phyloP scores from a whole-genome alignment of 2,329 filamentous ascomycete genomes.

The Madurella mycetomatis region DNA sequence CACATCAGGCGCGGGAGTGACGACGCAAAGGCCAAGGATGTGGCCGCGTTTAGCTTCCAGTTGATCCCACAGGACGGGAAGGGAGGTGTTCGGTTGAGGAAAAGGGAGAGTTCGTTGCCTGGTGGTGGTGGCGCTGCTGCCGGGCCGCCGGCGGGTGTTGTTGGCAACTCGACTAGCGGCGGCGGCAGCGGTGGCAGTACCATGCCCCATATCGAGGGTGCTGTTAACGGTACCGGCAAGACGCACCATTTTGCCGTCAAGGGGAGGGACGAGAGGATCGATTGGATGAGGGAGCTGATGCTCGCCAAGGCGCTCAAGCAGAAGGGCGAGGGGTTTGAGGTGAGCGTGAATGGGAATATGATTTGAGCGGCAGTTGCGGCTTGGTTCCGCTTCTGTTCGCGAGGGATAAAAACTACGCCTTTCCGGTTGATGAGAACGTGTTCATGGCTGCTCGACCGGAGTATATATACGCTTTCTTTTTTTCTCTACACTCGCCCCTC shows the following conservation, averaged over 20 bases:
- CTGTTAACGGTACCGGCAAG: slow-evolving; percentile 64
- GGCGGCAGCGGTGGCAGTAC: neutral
- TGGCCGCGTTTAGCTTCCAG: slow-evolving; percentile 77
- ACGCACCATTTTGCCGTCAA: slow-evolving; percentile 92
- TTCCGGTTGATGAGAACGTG: neutral
- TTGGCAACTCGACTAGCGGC: neutral
- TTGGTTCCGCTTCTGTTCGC: neutral
- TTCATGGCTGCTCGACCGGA: neutral
- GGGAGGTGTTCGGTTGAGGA: slow-evolving; percentile 46
- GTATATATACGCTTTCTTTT: neutral
- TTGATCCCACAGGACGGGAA: slow-evolving; percentile 67
- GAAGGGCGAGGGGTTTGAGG: slow-evolving; percentile 77
- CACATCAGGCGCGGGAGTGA: slow-evolving; percentile 54
- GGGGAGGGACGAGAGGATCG: slow-evolving; percentile 82
- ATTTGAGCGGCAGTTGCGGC: slow-evolving; percentile 40
- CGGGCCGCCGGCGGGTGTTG: neutral
- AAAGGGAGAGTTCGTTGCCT: slow-evolving; percentile 47
- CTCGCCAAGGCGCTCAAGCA: slow-evolving; percentile 81
- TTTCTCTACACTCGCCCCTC: neutral
- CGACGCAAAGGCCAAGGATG: slow-evolving; percentile 47
- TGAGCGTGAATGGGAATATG: slow-evolving; percentile 76
- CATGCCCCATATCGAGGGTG: slow-evolving; percentile 30
- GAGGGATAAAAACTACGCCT: neutral
- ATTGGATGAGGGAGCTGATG: slow-evolving; percentile 96
- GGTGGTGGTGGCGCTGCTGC: slow-evolving; percentile 17